A percentile compares a stretch with the other conserved stretches of the same genome.
These are phyloP conservation scores for Cetraspora pellucida DNA, from an alignment of 192 early-diverging fungal genomes.

Conservation along the genomic window DNA sequence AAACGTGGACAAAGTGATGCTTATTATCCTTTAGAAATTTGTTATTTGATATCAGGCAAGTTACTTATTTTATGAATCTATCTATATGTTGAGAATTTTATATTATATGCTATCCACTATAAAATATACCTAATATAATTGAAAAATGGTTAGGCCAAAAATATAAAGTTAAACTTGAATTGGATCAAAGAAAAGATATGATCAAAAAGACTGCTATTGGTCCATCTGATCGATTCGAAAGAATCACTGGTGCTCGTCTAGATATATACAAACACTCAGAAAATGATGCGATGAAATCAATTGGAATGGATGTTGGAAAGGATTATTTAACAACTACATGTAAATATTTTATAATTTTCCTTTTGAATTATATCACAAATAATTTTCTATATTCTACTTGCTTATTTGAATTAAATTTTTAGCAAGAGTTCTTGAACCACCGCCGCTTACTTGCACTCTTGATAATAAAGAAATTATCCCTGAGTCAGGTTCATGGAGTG, in stretches of 20 bases:
- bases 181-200: background rate
- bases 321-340: background rate
- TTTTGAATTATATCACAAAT: background rate
- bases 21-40: slow-evolving; percentile 87
- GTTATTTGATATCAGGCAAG: slow-evolving; percentile 79
- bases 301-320: background rate
- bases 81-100: background rate
- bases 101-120: background rate
- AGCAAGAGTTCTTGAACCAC: background rate
- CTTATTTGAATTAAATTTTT: background rate
- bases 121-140: background rate
- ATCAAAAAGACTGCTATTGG: background rate
- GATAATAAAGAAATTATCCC: background rate
- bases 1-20: slow-evolving; percentile 46
- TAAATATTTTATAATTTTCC: background rate
- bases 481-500: background rate
- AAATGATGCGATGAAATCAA: background rate
- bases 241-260: background rate
- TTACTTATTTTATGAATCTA: slow-evolving; percentile 14
- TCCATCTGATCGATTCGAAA: background rate
- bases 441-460: background rate
- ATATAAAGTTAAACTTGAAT: background rate
- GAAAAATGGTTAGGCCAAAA: background rate
- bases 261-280: background rate
- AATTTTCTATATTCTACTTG: background rate